Percentiles rank a stretch among this genome's conserved stretches.
phyloP scores from a whole-genome alignment of 495 filamentous ascomycete genomes.

The Aspergillus conjunctus region DNA sequence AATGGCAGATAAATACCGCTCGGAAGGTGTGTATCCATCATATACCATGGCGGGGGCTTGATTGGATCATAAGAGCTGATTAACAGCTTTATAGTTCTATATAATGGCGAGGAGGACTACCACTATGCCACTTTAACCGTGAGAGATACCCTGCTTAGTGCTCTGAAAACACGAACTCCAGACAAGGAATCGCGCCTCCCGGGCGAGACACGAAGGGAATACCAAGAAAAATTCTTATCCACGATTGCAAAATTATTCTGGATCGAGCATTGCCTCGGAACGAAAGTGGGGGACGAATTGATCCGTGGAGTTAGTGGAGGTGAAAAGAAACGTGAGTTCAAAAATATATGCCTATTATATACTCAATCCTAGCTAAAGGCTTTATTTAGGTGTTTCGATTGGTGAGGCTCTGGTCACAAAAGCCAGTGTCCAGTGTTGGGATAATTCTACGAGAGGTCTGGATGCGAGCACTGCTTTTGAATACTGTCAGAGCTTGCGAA shows the following conservation, averaged over 20 bases:
- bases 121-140: conserved; percentile 77
- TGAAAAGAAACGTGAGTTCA: conserved; percentile 61
- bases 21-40: conserved; percentile 44
- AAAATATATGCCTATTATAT: too few relatives aligned
- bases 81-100: conserved; percentile 44
- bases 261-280: conserved; percentile 69
- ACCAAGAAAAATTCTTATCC: conserved; percentile 65
- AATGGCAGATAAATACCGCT: conserved; percentile 67
- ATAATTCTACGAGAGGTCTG: conserved; percentile 68
- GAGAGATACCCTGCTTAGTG: conserved; percentile 69
- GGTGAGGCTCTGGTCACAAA: conserved; percentile 69
- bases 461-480: conserved; percentile 69
- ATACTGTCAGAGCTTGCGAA: conserved; percentile 64
- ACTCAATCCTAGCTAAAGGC: too few relatives aligned
- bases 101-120: conserved; percentile 74
- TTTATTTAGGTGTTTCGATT: conserved; percentile 53
- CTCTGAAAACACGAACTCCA: conserved; percentile 68
- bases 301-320: conserved; percentile 72
- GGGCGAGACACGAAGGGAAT: conserved; percentile 62
- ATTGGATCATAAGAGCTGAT: background rate
- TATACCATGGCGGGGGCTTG: too few relatives aligned
- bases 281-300: conserved; percentile 67
- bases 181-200: conserved; percentile 58
- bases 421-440: conserved; percentile 67
- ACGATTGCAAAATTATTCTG: conserved; percentile 78